Conservation (phyloP, 2,329 filamentous ascomycete species). For the Monosporascus sp. region DNA sequence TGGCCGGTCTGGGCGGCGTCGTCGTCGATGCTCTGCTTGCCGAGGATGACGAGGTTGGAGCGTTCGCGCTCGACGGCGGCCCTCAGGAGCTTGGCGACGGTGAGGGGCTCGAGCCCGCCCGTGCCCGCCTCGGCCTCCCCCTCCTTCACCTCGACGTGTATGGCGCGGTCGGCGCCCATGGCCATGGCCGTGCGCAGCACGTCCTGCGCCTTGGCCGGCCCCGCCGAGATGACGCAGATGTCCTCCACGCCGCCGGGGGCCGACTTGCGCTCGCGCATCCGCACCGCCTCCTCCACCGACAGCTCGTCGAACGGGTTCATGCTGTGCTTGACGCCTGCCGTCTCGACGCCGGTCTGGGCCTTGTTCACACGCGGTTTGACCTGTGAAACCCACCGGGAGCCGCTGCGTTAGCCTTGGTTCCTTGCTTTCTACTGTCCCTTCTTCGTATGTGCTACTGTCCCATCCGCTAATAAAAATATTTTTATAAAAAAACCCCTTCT, state of each 20-base stretch:
- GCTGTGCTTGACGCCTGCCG: constrained; percentile 87
- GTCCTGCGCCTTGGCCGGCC: constrained; percentile 81
- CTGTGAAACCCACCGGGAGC: constrained; percentile 29
- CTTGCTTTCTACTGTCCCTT: neutral
- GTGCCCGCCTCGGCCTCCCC: constrained; percentile 41
- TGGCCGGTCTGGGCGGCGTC: constrained; percentile 94
- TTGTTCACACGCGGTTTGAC: constrained; percentile 68
- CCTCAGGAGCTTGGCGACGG: constrained; percentile 85
- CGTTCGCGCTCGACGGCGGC: constrained; percentile 77
- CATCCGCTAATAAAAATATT: too few species aligned
- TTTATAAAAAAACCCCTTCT: too few species aligned
- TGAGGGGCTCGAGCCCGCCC: constrained; percentile 70
- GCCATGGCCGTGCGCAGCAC: constrained; percentile 95
- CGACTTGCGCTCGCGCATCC: constrained; percentile 80
- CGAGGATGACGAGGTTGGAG: constrained; percentile 86
- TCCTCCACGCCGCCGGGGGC: constrained; percentile 74
- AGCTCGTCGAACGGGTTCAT: constrained; percentile 99
- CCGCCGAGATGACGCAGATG: constrained; percentile 85
- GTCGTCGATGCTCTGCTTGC: constrained; percentile 98
- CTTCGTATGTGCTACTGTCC: neutral
- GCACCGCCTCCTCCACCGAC: constrained; percentile 91
- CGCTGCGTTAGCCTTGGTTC: constrained; percentile 1
- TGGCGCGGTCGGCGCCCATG: constrained; percentile 90
- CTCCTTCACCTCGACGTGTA: constrained; percentile 79
- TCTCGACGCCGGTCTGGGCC: constrained; percentile 81